Base-by-base conservation (phyloP, 129 eudicot genomes). In the Mikania micrantha region DNA sequence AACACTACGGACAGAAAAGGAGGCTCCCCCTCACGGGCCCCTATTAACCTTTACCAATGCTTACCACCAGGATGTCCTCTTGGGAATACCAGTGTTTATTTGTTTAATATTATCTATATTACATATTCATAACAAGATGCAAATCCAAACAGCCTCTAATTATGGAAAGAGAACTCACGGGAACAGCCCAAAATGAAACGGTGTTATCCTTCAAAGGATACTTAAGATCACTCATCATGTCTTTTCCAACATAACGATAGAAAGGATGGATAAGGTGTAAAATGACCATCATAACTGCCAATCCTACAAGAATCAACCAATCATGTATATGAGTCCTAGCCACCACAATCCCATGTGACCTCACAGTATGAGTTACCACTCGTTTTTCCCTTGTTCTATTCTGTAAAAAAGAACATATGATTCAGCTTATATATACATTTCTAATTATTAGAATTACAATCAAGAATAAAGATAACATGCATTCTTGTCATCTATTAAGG, bases 131-230 rank as follows among this genome's bases (percentile, higher is more conserved):
- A 11, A 24, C 9, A 12, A 52, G 12, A 54, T 54, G 35, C 9
- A 24, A 12, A 53, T 24, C 31, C 32, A 22, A 52, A 10, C 59
- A 52, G 31, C 32, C 7, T 22, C 0, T 52, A 52, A 54, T 25
- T 54, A 25, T 27, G 61, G 17, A 13, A 56, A 56, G 38, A 28
- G 50, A 56, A 60, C 75, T 45, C 36, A 82, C 87, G 25, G 87
- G 87, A 66, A 82, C 84, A 13, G 79, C 75, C 87, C 87, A 82
- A 53, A 67, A 38, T 7, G 87, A 84, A 71, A 79, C 35, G 24
- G 87, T 82, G 77, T 75, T 82, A 22, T 77, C 81, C 41, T 70
- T 79, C 34, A 82, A 34, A 25, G 87, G 87, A 36, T 70, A 82
- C 75, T 67, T 82, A 41, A 82, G 81, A 66, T 78, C 78, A 32